A percentile compares a stretch with the other conserved stretches of the same genome.
These are phyloP conservation scores for Cystofilobasidium bisporidii DNA, from an alignment of 768 basidiomycete genomes.

Conservation along the genomic window DNA sequence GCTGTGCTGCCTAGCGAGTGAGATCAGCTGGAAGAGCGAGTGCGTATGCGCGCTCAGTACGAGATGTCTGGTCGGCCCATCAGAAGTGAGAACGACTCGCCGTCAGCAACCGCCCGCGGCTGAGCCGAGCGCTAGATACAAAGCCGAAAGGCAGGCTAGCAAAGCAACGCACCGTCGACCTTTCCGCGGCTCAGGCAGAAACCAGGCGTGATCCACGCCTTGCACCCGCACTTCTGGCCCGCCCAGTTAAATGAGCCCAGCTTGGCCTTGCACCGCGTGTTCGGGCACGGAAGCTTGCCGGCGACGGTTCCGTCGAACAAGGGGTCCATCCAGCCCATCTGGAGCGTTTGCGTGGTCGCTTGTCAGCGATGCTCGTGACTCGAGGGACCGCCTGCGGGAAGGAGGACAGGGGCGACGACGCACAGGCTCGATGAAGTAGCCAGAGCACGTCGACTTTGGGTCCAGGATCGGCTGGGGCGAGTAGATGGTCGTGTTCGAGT, in stretches of 20 bases:
- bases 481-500: background rate
- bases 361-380: too few relatives aligned
- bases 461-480: slow-evolving; percentile 31
- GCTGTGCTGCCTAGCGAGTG: too few relatives aligned
- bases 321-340: slow-evolving; percentile 96
- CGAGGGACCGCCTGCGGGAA: too few relatives aligned
- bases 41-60: background rate
- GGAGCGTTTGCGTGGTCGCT: too few relatives aligned
- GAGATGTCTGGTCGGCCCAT: background rate
- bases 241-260: slow-evolving; percentile 97
- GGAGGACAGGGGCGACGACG: slow-evolving; percentile 37
- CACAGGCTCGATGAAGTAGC: slow-evolving; percentile 94
- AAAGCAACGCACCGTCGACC: slow-evolving; percentile 12
- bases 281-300: slow-evolving; percentile 88
- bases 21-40: too few relatives aligned
- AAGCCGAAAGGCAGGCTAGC: too few relatives aligned
- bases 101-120: too few relatives aligned
- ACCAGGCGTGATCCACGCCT: slow-evolving; percentile 79
- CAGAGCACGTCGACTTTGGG: slow-evolving; percentile 72
- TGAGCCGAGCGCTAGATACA: background rate
- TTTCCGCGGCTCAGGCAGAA: background rate
- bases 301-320: slow-evolving; percentile 58
- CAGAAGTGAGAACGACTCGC: too few relatives aligned
- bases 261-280: slow-evolving; percentile 79
- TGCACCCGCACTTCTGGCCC: slow-evolving; percentile 81